Evolutionary conservation across 2,329 filamentous ascomycete species (phyloP), one percentile per base, ranked within the genome.

Genomic region (Apiospora sp.): DNA sequence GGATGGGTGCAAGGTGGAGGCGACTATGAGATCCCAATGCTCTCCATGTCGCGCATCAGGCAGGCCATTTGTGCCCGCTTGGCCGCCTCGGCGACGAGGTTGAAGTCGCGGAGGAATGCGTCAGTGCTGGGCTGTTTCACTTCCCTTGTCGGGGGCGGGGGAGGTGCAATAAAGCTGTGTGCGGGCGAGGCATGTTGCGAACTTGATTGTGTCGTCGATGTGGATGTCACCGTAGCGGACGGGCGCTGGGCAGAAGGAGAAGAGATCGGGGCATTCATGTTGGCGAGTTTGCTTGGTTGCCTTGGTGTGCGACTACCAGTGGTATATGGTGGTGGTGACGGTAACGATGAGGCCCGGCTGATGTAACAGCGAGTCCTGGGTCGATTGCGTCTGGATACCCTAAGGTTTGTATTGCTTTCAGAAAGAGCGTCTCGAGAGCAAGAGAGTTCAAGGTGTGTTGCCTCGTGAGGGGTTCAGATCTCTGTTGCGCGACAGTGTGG

Each of bases 31-130:
- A 94, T 83, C 71, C 89, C 90, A 79, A 93, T 88, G 75, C 91
- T 90, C 79, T 94, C 94, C 80, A 98, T 88, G 82, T 98, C 96
- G 74, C 95, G 89, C 87, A 95, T 93, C 81, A 98, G 86, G 79
- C 95, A 91, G 58, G 94, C 94, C 87, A 98, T 93, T 83, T 98
- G 94, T 13, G 96, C 96, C 58, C 95, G 88, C 84, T 97, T 98
- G 61, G 95, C 96, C 1, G 96, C 96, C 86, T 98, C 96, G 48
- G 95, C 95, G 58, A 98, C 89, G 43, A 98, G 89, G 73, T 90
- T 96, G 79, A 96, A 94, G 82, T 97, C 92, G 78, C 92, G 91
- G 73, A 97, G 87, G 80, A 95, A 95, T 41, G 83, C 76, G 71
- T 90, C 88, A 70, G 87, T 82, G 75, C 79, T 87, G 58, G 78